Evolutionary conservation across 495 filamentous ascomycete species (phyloP), one percentile per base, ranked within the genome.

Genomic region (Penicillium roqueforti): DNA sequence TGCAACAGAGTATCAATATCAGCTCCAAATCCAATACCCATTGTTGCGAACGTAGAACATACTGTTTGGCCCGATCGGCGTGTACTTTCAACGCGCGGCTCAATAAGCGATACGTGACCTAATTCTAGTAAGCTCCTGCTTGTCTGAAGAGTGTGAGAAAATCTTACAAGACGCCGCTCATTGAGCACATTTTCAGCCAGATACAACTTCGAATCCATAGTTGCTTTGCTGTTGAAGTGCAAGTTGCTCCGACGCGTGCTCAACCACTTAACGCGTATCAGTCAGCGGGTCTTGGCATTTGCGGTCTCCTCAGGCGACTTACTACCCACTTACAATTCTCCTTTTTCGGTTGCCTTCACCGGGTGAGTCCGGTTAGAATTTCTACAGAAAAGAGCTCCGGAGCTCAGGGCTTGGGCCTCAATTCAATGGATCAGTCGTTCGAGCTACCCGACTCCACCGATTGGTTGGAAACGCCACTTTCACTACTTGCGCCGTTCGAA

Each of bases 391-490:
- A 50, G n/a, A 13, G 2, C 18, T 20, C 11, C 2, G 6, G n/a
- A 39, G 25, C 42, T 53, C 26, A 28, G 28, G 20, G 42, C 14
- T 43, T 3, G 22, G 14, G 14, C 25, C 32, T 32, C 18, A 6
- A 16, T 3, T 49, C 20, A 10, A 80, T 80, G 77, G 72, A 79
- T 56, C 55, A 57, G 47, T 67, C 82, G 6, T 74, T 77, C 61
- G 83, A 90, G 51, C 73, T 97, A 41, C 73, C 89, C 32, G 92
- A 98, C 72, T 86, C 92, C 6, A 92, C 92, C 42, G 95, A 98
- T 77, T 98, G 93, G 95, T 74, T 90, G 14, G 61, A 74, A n/a
- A 97, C 93, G 19, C 81, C 85, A 1, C 76, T 97, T 8, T 78
- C 85, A 2, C 71, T 79, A 31, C 79, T 98, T 51, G 76, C 83